Evolutionary conservation across 306 rosid species (phyloP), one percentile per base, ranked within the genome.

Genomic region (Acacia crassicarpa): DNA sequence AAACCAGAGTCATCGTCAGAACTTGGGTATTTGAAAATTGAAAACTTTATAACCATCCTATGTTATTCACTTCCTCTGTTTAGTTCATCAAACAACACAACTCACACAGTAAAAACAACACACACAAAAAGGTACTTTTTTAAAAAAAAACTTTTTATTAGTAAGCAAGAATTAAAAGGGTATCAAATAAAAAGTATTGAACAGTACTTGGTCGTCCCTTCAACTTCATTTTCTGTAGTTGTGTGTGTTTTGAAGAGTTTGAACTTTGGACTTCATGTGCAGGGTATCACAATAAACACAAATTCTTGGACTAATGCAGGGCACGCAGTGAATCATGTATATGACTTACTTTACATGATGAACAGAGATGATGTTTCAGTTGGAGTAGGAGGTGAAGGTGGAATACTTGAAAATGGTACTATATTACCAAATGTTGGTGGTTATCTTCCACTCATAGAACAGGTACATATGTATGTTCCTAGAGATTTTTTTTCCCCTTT

Each of bases 331-430:
- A 94, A 95, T 84, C 99, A 95, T 73, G 49, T 95, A 5, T 95
- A 95, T 67, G 99, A 93, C 80, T 32, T 92, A 3, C 91, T 93
- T 22, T 93, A 93, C 84, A 95, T 95, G 99, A 93, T 95, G 99
- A 94, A 84, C 0, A 85, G 99, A 35, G 98, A 95, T 74, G 97
- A 93, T 76, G 23, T 93, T 33, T 86, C 91, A 0, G 96, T 95
- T 81, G 99, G 98, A 74, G 86, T 95, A 3, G 99, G 99, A 1
- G 99, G 99, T 0, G 99, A 95, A 9, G 99, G 99, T 35, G 99
- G 96, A 40, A 90, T 95, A 9, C 84, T 80, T 5, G 75, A 74
- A 46, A 83, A 92, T 80, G 94, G 94, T 59, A 91, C 92, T 32
- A 91, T 92, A 10, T 84, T 86, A 58, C 92, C 93, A 0, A 84